phyloP scores from a whole-genome alignment of 345 rosid species.

The Cardamine resedifolia region DNA sequence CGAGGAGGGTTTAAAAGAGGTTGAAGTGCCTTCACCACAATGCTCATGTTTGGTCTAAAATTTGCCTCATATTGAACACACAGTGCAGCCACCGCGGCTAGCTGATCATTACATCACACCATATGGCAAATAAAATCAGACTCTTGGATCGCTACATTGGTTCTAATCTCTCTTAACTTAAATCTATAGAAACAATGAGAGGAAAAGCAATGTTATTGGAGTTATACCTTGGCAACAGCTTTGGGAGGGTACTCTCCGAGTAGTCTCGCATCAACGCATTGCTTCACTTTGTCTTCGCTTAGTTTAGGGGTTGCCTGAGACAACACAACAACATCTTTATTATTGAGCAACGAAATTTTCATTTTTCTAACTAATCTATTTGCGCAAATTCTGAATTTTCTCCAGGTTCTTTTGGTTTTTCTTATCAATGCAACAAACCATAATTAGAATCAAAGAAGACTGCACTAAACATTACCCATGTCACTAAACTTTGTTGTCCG shows the following conservation, averaged over 20 bases:
- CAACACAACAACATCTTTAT: slow-evolving; percentile 1
- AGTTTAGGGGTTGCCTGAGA: slow-evolving; percentile 77
- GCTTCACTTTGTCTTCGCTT: slow-evolving; percentile 76
- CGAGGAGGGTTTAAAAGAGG: slow-evolving; percentile 52
- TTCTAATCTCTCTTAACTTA: slow-evolving; percentile 1
- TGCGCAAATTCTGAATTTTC: not conserved
- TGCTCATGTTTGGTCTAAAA: slow-evolving; percentile 80
- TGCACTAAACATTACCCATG: slow-evolving; percentile 56
- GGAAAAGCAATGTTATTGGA: slow-evolving; percentile 3
- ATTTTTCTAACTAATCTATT: not conserved
- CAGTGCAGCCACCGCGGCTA: slow-evolving; percentile 77
- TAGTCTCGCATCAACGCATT: slow-evolving; percentile 65
- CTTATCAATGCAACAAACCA: not conserved
- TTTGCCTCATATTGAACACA: slow-evolving; percentile 81
- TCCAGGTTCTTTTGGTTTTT: not conserved
- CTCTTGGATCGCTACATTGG: not conserved
- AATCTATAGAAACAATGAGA: slow-evolving; percentile 2
- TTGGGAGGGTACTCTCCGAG: slow-evolving; percentile 65
- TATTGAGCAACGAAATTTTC: not conserved
- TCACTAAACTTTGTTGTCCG: slow-evolving; percentile 79
- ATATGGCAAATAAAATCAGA: slow-evolving; percentile 4
- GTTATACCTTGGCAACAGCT: slow-evolving; percentile 69
- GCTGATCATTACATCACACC: slow-evolving; percentile 41
- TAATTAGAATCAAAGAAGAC: not conserved
- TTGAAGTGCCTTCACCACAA: slow-evolving; percentile 75